Evolutionary conservation across 257 asterid species (phyloP), one percentile per base, ranked within the genome.

Genomic region (Primulina eburnea): DNA sequence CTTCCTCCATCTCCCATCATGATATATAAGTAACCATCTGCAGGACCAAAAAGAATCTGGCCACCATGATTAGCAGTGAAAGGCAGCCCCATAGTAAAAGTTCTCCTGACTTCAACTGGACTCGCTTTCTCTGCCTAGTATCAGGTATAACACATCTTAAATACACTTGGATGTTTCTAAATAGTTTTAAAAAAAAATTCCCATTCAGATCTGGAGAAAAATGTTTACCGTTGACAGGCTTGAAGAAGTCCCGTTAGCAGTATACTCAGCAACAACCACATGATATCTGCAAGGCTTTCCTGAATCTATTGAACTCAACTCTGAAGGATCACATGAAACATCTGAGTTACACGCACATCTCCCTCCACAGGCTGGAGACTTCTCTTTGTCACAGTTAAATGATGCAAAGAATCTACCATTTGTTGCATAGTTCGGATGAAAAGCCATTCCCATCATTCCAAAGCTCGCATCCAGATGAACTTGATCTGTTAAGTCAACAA

Each of bases 381-480:
- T 89, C 68, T 72, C 74, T 69, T 86, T 90, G 69, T 90, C 96
- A 43, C 96, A 90, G 81, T 90, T 93, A 70, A 77, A 93, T 14
- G 97, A 90, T 0, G 97, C 99, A n/a, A 90, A 93, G 73, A 93
- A 90, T 35, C 99, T 82, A 1, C 99, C 99, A 38, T 93, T 93
- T 12, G 70, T 70, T 0, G 82, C 83, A 64, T 87, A 93, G 28
- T 87, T 70, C 0, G 97, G 97, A 77, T 93, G 99, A 64, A 93
- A 93, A 7, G 97, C 96, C 84, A 93, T 66, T n/a, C 99, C 99
- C 94, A 88, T 85, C 96, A 93, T 80, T 62, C 99, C 99, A 60
- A 86, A 90, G 47, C 67, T 75, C 0, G 94, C 70, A 30, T 85
- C 95, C 0, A 90, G 78, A 76, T 82, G 80, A 73, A 93, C 94